These are phyloP conservation scores for Suhomyces kilbournensis DNA, from an alignment of 805 yeast genomes.

Conservation along the genomic window DNA sequence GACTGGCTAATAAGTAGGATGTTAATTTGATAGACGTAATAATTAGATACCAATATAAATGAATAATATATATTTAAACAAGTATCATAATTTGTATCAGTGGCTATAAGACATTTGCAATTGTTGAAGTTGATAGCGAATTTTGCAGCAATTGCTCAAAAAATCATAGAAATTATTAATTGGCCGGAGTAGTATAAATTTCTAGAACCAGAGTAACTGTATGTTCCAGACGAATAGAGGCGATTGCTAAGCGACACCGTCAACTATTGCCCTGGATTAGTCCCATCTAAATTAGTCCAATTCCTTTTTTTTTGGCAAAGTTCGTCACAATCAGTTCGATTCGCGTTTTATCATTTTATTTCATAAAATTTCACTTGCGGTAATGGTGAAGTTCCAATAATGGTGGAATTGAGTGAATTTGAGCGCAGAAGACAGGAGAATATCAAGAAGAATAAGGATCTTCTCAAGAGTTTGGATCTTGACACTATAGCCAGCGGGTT, in stretches of 20 bases:
- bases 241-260: background rate
- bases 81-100: too few relatives aligned
- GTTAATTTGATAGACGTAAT: background rate
- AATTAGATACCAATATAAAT: too few relatives aligned
- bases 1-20: background rate
- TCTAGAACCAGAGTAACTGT: background rate
- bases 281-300: too few relatives aligned
- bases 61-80: too few relatives aligned
- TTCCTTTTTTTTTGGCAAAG: background rate
- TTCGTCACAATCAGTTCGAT: background rate
- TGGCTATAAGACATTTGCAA: too few relatives aligned
- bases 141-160: background rate
- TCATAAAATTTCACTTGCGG: background rate
- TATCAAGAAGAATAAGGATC: conserved; percentile 77
- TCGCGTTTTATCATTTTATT: background rate
- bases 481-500: conserved; percentile 56
- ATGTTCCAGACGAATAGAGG: background rate
- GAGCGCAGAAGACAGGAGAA: conserved; percentile 72
- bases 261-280: too few relatives aligned
- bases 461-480: conserved; percentile 68
- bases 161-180: background rate
- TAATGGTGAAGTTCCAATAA: conserved; percentile 19
- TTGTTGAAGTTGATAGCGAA: background rate
- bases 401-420: conserved; percentile 50
- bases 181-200: background rate